Evolutionary conservation across 108 stramenopile genomes (phyloP), one percentile per base, ranked within the genome.

Genomic region (Nitzschia putrida): DNA sequence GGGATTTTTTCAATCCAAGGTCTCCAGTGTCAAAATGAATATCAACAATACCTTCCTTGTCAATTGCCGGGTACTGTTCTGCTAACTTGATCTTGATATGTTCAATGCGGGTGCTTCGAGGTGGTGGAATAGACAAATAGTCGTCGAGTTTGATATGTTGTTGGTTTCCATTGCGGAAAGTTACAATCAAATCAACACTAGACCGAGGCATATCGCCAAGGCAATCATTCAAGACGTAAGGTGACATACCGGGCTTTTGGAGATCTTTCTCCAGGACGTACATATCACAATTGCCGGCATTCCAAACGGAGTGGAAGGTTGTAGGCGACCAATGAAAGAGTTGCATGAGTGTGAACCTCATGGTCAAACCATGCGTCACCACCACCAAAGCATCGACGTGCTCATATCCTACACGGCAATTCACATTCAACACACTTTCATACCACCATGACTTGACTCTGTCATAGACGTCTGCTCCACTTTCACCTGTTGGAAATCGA

Each of bases 401-500:
- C 13, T 80, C 69, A 45, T 80, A 75, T 39, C 69, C 70, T 12
- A 47, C 26, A 14, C 79, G 69, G 9, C 26, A 16, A 58, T 80
- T 80, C 70, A 72, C 68, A 29, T 72, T 74, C 38, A 83, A 56
- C 10, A 89, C 64, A 14, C 80, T 73, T 16, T 86, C 85, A 21
- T 22, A 70, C 83, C 79, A 81, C 72, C 79, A 83, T 1, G 72
- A 69, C 53, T 69, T 79, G 40, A 84, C 83, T 7, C 83, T 76
- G 44, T 74, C 73, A 38, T 68, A 78, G 18, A 84, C 83, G 64
- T 84, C 83, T 7, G 77, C 69, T 7, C 83, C 83, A 52, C 67
- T 65, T 68, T 84, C 83, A 37, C 83, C 83, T 12, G 72, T 75
- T 10, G 80, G 75, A 55, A 84, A 84, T 47, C 83, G 74, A 68